A percentile compares a stretch with the other conserved stretches of the same genome.
phyloP scores from a whole-genome alignment of 108 stramenopile species.

The Cyclotella distinguenda region DNA sequence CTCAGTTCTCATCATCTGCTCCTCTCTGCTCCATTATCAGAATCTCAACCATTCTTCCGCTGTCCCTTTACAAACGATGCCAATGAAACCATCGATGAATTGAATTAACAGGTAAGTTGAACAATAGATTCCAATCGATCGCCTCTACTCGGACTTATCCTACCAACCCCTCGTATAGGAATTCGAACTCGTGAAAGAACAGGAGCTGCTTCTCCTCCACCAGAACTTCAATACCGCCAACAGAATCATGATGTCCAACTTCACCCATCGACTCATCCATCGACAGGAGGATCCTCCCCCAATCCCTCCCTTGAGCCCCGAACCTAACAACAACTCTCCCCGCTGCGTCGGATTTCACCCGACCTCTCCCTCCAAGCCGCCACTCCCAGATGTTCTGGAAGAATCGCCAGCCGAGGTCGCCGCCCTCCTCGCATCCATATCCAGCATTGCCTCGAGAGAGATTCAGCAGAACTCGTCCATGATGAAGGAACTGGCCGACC shows the following conservation, averaged over 20 bases:
- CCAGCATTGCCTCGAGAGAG: slow-evolving; percentile 42
- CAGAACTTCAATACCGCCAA: background rate
- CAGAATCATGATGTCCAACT: slow-evolving; percentile 3
- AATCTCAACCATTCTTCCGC: background rate
- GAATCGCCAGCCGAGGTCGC: slow-evolving; percentile 43
- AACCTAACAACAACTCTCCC: background rate
- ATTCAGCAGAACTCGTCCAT: slow-evolving; percentile 41
- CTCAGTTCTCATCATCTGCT: background rate
- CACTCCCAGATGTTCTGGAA: background rate
- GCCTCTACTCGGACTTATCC: too few species aligned
- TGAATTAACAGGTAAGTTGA: background rate
- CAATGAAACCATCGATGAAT: background rate
- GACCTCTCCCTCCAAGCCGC: background rate
- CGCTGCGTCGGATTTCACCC: slow-evolving; percentile 6
- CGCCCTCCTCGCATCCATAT: slow-evolving; percentile 43
- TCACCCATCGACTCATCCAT: background rate
- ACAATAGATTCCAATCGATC: too few species aligned
- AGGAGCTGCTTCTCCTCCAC: background rate
- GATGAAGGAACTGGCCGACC: slow-evolving; percentile 24
- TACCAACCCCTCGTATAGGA: background rate
- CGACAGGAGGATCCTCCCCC: background rate
- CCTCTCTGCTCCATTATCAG: background rate
- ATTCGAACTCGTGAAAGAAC: background rate
- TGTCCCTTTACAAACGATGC: background rate
- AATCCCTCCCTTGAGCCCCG: background rate